A percentile compares a stretch with the other conserved stretches of the same genome.
Evolutionary conservation across 352 stramenopile species (phyloP).

Genomic region (Phytopythium cucurbitacearum): DNA sequence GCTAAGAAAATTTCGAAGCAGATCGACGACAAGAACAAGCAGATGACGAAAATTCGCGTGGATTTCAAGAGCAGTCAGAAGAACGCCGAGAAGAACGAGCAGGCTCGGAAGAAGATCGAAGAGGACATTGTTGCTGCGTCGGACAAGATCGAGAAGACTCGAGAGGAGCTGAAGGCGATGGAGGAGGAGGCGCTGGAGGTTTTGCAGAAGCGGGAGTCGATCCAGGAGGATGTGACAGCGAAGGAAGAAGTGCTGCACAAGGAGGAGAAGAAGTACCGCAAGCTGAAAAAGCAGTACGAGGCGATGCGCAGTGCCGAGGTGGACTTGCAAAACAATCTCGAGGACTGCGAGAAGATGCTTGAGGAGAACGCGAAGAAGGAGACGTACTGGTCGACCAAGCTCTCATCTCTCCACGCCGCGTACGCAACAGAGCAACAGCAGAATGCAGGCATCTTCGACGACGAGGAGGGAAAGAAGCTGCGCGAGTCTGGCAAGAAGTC

Average conservation of each 20-base stretch:
- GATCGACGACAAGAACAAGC: slow-evolving; percentile 88
- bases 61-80: slow-evolving; percentile 85
- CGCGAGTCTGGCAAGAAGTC: slow-evolving; percentile 28
- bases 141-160: slow-evolving; percentile 81
- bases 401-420: slow-evolving; percentile 55
- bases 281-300: slow-evolving; percentile 89
- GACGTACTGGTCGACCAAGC: slow-evolving; percentile 78
- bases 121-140: slow-evolving; percentile 74
- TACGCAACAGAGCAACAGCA: slow-evolving; percentile 70
- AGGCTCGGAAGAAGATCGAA: slow-evolving; percentile 55
- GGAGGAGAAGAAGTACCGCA: slow-evolving; percentile 75
- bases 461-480: slow-evolving; percentile 22
- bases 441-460: slow-evolving; percentile 70
- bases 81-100: slow-evolving; percentile 65
- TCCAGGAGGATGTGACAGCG: slow-evolving; percentile 84
- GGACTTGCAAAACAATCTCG: slow-evolving; percentile 91
- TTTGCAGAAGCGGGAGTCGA: slow-evolving; percentile 87
- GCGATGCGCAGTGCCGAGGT: slow-evolving; percentile 90
- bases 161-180: slow-evolving; percentile 88
- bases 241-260: slow-evolving; percentile 83
- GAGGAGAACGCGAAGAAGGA: slow-evolving; percentile 91
- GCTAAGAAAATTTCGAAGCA: slow-evolving; percentile 76
- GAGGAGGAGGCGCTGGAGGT: slow-evolving; percentile 92
- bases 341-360: slow-evolving; percentile 91
- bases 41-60: slow-evolving; percentile 82